phyloP scores from a whole-genome alignment of 768 basidiomycete species.

The Termitomyces sp. region DNA sequence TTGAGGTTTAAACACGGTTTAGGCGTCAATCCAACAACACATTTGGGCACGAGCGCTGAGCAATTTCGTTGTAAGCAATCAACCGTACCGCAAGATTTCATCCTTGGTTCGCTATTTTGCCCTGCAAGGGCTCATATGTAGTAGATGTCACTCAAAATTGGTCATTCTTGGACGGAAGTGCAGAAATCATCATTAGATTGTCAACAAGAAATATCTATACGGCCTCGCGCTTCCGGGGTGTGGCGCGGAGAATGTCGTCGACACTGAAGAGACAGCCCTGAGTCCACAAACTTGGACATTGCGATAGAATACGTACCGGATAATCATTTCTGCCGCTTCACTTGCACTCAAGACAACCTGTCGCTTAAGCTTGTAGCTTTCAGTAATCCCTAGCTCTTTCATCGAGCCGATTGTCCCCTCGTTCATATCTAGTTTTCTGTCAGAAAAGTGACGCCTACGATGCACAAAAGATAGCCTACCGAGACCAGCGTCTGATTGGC shows the following conservation, averaged over 20 bases:
- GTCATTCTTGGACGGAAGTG: too few species aligned
- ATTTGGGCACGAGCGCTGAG: neutral
- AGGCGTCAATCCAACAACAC: neutral
- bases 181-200: neutral
- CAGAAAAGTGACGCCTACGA: neutral
- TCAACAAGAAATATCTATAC: slow-evolving; percentile 34
- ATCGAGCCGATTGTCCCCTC: slow-evolving; percentile 83
- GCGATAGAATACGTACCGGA: slow-evolving; percentile 54
- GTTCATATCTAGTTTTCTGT: slow-evolving; percentile 71
- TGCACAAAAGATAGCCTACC: slow-evolving; percentile 44
- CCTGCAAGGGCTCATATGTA: too few species aligned
- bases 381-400: slow-evolving; percentile 84
- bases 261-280: slow-evolving; percentile 45
- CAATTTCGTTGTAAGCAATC: too few species aligned
- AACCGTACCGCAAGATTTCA: too few species aligned
- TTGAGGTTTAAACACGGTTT: neutral
- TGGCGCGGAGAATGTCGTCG: slow-evolving; percentile 85
- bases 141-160: too few species aligned
- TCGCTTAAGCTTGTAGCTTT: slow-evolving; percentile 95
- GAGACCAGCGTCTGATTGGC: slow-evolving; percentile 79
- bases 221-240: slow-evolving; percentile 84
- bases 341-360: slow-evolving; percentile 93
- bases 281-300: neutral
- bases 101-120: too few species aligned
- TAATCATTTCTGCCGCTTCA: slow-evolving; percentile 98